Evolutionary conservation across 495 filamentous ascomycete genomes (phyloP), one percentile per base, ranked within the genome.

Genomic region (Aspergillus conjunctus): DNA sequence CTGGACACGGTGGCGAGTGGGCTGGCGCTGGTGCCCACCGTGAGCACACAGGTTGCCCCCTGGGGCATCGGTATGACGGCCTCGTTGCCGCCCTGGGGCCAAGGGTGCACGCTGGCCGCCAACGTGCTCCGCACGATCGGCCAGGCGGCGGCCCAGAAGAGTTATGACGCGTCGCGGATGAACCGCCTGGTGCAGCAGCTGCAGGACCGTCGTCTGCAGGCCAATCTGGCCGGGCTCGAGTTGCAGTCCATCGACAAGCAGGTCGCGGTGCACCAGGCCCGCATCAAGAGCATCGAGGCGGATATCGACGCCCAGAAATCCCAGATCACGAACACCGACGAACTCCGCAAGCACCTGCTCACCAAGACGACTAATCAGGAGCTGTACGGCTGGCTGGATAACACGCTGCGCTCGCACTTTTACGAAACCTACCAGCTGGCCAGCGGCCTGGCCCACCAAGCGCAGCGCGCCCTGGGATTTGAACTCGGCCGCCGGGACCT

Each of bases 241-340:
- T 63, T 77, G 56, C 66, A 62, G 45, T 32, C 32, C 8, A 68
- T 73, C 15, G 66, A 79, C 54, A 55, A 46, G 26, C 72, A 77
- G 63, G 71, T 77, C 41, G 51, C 34, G 10, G 52, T 54, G 2
- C 50, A 61, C 30, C 39, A 64, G 45, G 44, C 53, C 5, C 66
- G 68, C 9, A 30, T 71, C 14, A 20, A 51, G 3, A 46, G 64
- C 0, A 31, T 51, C 0, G 20, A 63, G 1, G 20, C 52, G 10
- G 76, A 91, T 2, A 55, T 69, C 37, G 44, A 62, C 3, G 31
- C 54, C 14, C 71, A 73, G 45, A 9, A 56, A 52, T 32, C 64
- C 46, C 60, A 65, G 51, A 62, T 20, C n/a, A 66, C 4, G 7
- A 7, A 50, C 6, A 15, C 46, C 7, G 8, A 7, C 7, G 18